Evolutionary conservation across 352 stramenopile species (phyloP).

Genomic region (Pilasporangium apinafurcum): DNA sequence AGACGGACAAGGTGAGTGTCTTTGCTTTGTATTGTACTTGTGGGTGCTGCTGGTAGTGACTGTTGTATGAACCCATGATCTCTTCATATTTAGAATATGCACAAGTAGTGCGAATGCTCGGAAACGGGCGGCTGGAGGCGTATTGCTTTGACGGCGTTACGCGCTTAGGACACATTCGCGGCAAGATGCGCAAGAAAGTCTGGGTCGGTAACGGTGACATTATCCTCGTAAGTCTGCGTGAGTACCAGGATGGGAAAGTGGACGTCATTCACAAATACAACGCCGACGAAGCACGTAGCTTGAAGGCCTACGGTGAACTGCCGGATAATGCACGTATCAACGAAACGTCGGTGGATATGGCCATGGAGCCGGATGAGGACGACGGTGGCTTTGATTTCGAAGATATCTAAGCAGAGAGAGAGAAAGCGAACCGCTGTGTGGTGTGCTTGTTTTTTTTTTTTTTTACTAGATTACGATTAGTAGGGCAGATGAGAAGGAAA

Average conservation of each 20-base stretch:
- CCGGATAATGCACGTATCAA: conserved; percentile 94
- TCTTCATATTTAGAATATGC: conserved; percentile 88
- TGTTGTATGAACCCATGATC: conserved; percentile 1
- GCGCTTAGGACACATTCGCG: conserved; percentile 97
- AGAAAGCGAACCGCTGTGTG: too few relatives aligned
- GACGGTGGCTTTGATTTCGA: conserved; percentile 89
- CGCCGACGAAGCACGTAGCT: conserved; percentile 95
- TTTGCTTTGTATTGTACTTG: not conserved
- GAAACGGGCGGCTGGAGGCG: conserved; percentile 97
- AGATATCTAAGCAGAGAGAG: conserved; percentile 88
- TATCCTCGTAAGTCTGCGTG: conserved; percentile 97
- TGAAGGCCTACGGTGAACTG: conserved; percentile 99
- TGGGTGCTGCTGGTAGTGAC: not conserved
- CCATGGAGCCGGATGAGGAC: conserved; percentile 81
- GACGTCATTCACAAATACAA: conserved; percentile 99
- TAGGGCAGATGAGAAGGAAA: too few relatives aligned
- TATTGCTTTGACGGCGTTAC: conserved; percentile 99
- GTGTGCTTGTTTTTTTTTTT: too few relatives aligned
- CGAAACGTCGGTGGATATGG: conserved; percentile 84
- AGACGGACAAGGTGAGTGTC: conserved; percentile 93
- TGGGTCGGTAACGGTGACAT: conserved; percentile 99
- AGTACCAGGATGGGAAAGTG: conserved; percentile 99
- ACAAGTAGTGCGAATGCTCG: conserved; percentile 98
- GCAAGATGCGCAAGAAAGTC: conserved; percentile 99
- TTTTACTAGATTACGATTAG: too few relatives aligned